Evolutionary conservation across 306 rosid genomes (phyloP).

Genomic region (Malus orientalis): DNA sequence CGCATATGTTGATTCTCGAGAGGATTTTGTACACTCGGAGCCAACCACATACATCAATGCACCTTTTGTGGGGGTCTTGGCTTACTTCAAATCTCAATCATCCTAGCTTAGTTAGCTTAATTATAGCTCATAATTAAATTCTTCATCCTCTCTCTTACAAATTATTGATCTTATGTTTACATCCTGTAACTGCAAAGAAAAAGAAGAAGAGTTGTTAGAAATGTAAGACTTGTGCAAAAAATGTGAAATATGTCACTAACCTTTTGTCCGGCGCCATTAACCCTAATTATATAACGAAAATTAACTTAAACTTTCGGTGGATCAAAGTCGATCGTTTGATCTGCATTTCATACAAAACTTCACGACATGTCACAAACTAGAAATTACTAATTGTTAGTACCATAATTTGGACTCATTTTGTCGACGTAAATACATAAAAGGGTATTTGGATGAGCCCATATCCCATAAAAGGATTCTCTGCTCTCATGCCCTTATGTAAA

Average conservation of each 20-base stretch:
- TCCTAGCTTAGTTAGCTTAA: not conserved
- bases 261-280: too few relatives aligned
- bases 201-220: not conserved
- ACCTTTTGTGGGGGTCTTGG: slow-evolving; percentile 53
- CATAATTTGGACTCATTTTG: too few relatives aligned
- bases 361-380: too few relatives aligned
- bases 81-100: slow-evolving; percentile 41
- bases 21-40: slow-evolving; percentile 43
- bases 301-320: too few relatives aligned
- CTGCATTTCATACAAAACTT: too few relatives aligned
- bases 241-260: not conserved
- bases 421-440: too few relatives aligned
- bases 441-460: too few relatives aligned
- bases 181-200: not conserved
- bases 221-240: not conserved
- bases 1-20: slow-evolving; percentile 39
- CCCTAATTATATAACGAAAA: too few relatives aligned
- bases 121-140: not conserved
- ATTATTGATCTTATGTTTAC: not conserved
- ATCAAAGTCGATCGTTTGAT: too few relatives aligned
- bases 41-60: slow-evolving; percentile 65
- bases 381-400: too few relatives aligned
- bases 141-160: not conserved
- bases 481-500: too few relatives aligned
- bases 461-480: too few relatives aligned